phyloP scores from a whole-genome alignment of 495 filamentous ascomycete genomes.

The Penicillium crystallinum region DNA sequence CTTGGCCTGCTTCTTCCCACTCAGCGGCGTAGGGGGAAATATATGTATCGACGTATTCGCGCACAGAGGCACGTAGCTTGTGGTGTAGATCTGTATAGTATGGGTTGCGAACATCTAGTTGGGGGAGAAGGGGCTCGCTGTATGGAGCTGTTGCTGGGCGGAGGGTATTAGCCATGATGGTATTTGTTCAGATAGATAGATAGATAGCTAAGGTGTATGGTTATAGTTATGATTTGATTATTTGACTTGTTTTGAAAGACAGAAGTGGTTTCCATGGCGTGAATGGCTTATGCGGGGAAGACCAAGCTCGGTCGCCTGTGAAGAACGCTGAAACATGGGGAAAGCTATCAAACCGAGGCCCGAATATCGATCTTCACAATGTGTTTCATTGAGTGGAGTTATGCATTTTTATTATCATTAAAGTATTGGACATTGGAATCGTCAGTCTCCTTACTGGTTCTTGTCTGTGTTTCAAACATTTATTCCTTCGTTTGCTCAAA shows the following conservation, averaged over 20 bases:
- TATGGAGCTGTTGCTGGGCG: slow-evolving; percentile 35
- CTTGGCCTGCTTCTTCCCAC: slow-evolving; percentile 44
- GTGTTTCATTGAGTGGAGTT: background rate
- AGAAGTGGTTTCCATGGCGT: background rate
- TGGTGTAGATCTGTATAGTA: slow-evolving; percentile 47
- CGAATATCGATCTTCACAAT: background rate
- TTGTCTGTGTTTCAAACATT: background rate
- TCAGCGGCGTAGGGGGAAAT: slow-evolving; percentile 42
- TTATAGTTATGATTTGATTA: background rate
- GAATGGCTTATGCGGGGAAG: slow-evolving; percentile 6
- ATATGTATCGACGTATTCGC: slow-evolving; percentile 41
- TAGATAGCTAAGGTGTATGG: background rate
- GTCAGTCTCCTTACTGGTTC: background rate
- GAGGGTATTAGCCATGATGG: slow-evolving; percentile 17
- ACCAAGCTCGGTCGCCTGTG: slow-evolving; percentile 8
- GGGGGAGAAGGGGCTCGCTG: slow-evolving; percentile 37
- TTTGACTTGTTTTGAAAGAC: background rate
- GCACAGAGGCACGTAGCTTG: slow-evolving; percentile 39
- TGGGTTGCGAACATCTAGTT: slow-evolving; percentile 36
- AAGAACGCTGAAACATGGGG: slow-evolving; percentile 1
- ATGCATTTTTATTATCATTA: slow-evolving; percentile 4
- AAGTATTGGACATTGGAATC: background rate
- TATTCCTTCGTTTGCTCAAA: background rate
- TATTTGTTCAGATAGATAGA: background rate
- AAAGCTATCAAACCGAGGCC: slow-evolving; percentile 4